Percentiles rank a stretch among this genome's conserved stretches.
Evolutionary conservation across 768 basidiomycete genomes (phyloP).

Genomic region (Pleurotus pulmonarius): DNA sequence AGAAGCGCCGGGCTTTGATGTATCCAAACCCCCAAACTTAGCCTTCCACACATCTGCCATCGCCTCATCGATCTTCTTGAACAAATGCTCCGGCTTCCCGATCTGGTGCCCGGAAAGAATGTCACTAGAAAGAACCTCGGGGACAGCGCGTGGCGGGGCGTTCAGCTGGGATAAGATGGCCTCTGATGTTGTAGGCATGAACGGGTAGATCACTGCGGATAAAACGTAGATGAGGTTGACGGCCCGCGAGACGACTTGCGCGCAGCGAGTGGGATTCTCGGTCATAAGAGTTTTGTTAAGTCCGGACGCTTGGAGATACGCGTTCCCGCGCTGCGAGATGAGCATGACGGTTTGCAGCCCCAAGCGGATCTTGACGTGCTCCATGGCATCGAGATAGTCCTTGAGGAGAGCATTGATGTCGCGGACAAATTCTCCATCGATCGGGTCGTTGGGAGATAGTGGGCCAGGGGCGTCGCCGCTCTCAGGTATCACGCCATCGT

Average conservation of each 20-base stretch:
- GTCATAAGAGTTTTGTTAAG: conserved; percentile 87
- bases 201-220: conserved; percentile 84
- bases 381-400: conserved; percentile 86
- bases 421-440: conserved; percentile 72
- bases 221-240: conserved; percentile 91
- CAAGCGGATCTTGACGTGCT: conserved; percentile 82
- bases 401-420: conserved; percentile 77
- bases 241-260: conserved; percentile 85
- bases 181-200: conserved; percentile 90
- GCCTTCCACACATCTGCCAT: conserved; percentile 79
- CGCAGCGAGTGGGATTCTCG: conserved; percentile 80
- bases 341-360: conserved; percentile 89
- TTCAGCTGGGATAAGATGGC: conserved; percentile 85
- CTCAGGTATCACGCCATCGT: conserved; percentile 76
- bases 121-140: conserved; percentile 70
- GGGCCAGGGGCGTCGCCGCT: conserved; percentile 67
- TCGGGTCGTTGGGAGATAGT: conserved; percentile 59
- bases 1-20: conserved; percentile 34
- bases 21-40: conserved; percentile 71
- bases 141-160: conserved; percentile 80
- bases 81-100: conserved; percentile 84
- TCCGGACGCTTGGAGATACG: conserved; percentile 89
- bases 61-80: conserved; percentile 91
- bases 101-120: conserved; percentile 85
- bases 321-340: conserved; percentile 85